These are phyloP conservation scores for Trichoderma sp. DNA, from an alignment of 2,329 filamentous ascomycete genomes.

Conservation along the genomic window DNA sequence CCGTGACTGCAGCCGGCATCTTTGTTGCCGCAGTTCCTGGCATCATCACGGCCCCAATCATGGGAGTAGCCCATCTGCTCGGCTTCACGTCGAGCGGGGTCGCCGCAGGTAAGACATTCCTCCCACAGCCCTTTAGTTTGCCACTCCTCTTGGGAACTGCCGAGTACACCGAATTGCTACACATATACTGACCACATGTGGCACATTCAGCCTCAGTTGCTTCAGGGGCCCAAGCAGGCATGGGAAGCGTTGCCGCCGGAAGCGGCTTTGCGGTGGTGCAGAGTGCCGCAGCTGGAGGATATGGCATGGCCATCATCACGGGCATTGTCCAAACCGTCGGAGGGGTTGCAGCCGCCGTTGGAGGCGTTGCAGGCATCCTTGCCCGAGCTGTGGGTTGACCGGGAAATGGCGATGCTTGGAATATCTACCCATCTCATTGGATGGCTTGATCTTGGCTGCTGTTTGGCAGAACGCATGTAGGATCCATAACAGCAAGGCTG, in stretches of 20 bases:
- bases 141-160: background rate
- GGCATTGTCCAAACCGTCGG: constrained; percentile 30
- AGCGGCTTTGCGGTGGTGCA: constrained; percentile 39
- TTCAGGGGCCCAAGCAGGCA: constrained; percentile 34
- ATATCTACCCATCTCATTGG: background rate
- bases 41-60: constrained; percentile 27
- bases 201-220: constrained; percentile 34
- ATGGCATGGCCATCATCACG: constrained; percentile 32
- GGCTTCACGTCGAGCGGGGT: constrained; percentile 34
- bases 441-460: background rate
- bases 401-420: background rate
- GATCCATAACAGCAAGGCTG: background rate
- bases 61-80: constrained; percentile 29
- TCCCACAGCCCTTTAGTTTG: too few relatives aligned
- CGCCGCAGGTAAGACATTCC: constrained; percentile 27
- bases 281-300: constrained; percentile 39
- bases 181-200: background rate
- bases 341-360: background rate
- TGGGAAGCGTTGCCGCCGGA: constrained; percentile 36
- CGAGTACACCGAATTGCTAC: too few relatives aligned
- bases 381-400: too few relatives aligned
- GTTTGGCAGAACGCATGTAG: background rate
- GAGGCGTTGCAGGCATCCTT: background rate
- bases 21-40: constrained; percentile 2
- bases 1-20: background rate